Percentiles rank a stretch among this genome's conserved stretches.
Evolutionary conservation across 2,329 filamentous ascomycete species (phyloP).

Genomic region (Aspergillus eucalypticola): DNA sequence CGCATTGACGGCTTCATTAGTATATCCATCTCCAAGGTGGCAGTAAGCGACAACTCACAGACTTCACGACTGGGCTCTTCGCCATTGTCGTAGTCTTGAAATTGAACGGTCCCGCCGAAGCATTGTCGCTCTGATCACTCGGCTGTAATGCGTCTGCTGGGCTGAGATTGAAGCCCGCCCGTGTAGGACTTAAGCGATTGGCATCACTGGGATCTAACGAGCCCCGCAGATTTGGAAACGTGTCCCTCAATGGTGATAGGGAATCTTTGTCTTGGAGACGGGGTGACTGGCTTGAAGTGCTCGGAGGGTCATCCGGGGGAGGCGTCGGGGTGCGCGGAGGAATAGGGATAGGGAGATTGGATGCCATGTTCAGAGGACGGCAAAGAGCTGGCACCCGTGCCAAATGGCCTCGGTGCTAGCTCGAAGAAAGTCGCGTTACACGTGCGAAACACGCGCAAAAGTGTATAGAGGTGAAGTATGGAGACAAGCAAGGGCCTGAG

Average conservation of each 20-base stretch:
- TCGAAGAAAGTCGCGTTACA: background rate
- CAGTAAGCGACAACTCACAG: conserved; percentile 52
- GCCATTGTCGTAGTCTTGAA: conserved; percentile 82
- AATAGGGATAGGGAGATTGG: conserved; percentile 58
- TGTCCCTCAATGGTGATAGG: conserved; percentile 50
- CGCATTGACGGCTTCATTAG: conserved; percentile 21
- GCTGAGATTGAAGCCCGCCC: conserved; percentile 37
- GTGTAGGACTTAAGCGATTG: conserved; percentile 36
- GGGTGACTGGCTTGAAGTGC: conserved; percentile 22
- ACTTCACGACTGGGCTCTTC: conserved; percentile 70
- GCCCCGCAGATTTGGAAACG: conserved; percentile 33
- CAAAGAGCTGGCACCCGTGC: conserved; percentile 3
- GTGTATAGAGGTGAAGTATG: background rate
- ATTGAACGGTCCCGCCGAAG: conserved; percentile 73
- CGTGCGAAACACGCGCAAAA: background rate
- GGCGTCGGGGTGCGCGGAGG: conserved; percentile 67
- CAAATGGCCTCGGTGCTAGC: background rate
- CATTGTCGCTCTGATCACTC: conserved; percentile 35
- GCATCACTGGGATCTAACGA: conserved; percentile 21
- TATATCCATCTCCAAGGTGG: background rate
- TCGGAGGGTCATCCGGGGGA: conserved; percentile 53
- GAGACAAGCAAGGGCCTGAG: background rate
- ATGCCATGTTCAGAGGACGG: conserved; percentile 52
- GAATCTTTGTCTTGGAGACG: conserved; percentile 45
- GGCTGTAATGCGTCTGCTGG: conserved; percentile 31